A percentile compares a stretch with the other conserved stretches of the same genome.
phyloP scores from a whole-genome alignment of 371 early-diverging fungal species.

The Rhizopus microsporus region DNA sequence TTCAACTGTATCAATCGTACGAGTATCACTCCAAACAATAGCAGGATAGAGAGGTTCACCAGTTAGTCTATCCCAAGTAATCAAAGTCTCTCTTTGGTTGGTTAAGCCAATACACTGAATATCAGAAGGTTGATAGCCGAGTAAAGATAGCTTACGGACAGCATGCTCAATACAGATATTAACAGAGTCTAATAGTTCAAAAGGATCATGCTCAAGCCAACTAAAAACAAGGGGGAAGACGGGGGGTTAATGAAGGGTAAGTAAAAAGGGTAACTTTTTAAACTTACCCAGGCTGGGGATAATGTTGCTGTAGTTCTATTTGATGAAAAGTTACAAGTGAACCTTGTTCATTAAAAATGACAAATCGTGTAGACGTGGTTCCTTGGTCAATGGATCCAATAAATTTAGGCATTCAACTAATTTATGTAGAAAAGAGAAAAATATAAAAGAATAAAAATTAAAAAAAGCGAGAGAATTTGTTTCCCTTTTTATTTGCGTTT shows the following conservation, averaged over 20 bases:
- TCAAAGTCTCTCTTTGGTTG: slow-evolving; percentile 93
- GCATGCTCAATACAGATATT: slow-evolving; percentile 72
- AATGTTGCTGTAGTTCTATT: slow-evolving; percentile 75
- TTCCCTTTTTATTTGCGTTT: slow-evolving; percentile 5
- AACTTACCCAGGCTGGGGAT: slow-evolving; percentile 75
- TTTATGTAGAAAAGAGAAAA: slow-evolving; percentile 2
- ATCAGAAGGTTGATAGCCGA: slow-evolving; percentile 61
- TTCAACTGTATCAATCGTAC: slow-evolving; percentile 79
- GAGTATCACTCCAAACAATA: slow-evolving; percentile 92
- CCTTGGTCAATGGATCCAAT: slow-evolving; percentile 94
- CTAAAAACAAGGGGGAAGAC: slow-evolving; percentile 20
- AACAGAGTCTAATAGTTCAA: slow-evolving; percentile 73
- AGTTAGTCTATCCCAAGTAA: slow-evolving; percentile 84
- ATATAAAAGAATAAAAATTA: not conserved
- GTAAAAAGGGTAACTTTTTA: not conserved
- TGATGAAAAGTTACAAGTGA: slow-evolving; percentile 75
- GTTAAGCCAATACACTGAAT: slow-evolving; percentile 88
- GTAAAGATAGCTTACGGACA: slow-evolving; percentile 58
- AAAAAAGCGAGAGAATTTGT: slow-evolving; percentile 1
- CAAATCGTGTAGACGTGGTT: slow-evolving; percentile 88
- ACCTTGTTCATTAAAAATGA: slow-evolving; percentile 83
- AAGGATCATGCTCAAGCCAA: slow-evolving; percentile 93
- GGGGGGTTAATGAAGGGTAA: not conserved
- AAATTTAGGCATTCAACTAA: slow-evolving; percentile 32
- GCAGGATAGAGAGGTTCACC: slow-evolving; percentile 88